phyloP scores from a whole-genome alignment of 108 stramenopile genomes.

The Cyclotella sp. region DNA sequence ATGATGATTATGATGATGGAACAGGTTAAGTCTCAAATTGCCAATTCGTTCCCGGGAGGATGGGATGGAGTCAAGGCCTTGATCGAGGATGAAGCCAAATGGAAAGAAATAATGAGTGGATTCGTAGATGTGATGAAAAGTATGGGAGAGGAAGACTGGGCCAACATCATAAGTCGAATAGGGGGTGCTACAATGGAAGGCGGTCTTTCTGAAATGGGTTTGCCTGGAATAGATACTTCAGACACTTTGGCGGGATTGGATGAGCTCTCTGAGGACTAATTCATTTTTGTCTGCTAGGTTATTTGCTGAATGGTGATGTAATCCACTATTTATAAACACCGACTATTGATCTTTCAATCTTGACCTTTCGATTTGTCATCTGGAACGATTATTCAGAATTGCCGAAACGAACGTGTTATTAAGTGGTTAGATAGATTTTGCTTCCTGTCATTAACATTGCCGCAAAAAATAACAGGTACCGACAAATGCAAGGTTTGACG shows the following conservation, averaged over 20 bases:
- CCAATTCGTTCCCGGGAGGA: conserved; percentile 35
- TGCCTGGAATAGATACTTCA: conserved; percentile 28
- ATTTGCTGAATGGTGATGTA: neutral
- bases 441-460: too few species aligned
- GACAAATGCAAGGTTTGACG: too few species aligned
- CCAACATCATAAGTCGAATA: conserved; percentile 42
- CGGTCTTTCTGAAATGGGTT: conserved; percentile 21
- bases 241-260: conserved; percentile 46
- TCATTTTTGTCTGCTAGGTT: neutral
- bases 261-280: conserved; percentile 39
- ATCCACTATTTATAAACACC: neutral
- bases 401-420: too few species aligned
- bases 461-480: too few species aligned
- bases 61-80: conserved; percentile 52
- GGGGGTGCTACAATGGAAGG: conserved; percentile 37
- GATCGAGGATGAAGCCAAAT: conserved; percentile 39
- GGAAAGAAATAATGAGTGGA: conserved; percentile 43
- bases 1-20: conserved; percentile 55
- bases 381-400: too few species aligned
- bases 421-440: too few species aligned
- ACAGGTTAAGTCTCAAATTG: conserved; percentile 48
- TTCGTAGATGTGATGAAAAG: conserved; percentile 46
- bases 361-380: too few species aligned
- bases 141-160: conserved; percentile 50
- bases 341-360: too few species aligned